Conservation (phyloP, 306 rosid species). For the Coriaria nepalensis region DNA sequence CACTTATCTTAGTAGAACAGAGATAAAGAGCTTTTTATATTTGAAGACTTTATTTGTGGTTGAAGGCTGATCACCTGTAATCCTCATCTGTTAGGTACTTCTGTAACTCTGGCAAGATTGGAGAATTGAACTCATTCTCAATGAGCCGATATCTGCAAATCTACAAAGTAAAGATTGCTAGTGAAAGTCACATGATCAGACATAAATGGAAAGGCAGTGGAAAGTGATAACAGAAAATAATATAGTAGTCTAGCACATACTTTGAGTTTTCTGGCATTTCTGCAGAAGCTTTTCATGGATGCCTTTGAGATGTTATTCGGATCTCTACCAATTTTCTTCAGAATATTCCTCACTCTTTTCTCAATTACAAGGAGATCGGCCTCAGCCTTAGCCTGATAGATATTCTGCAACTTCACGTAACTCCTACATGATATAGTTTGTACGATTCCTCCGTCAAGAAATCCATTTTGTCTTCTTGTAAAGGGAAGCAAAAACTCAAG, state of each 20-base stretch:
- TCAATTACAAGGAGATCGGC: conserved; percentile 77
- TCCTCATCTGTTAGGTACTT: conserved; percentile 88
- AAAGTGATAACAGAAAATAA: too few relatives aligned
- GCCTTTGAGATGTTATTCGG: conserved; percentile 64
- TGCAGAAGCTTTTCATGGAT: conserved; percentile 71
- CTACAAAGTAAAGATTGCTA: conserved; percentile 48
- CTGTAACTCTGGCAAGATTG: conserved; percentile 55
- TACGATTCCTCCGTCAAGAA: conserved; percentile 17
- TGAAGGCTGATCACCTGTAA: conserved; percentile 83
- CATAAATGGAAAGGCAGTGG: too few relatives aligned
- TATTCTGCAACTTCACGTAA: conserved; percentile 73
- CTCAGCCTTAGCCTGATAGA: conserved; percentile 89
- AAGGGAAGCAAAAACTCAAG: conserved; percentile 8
- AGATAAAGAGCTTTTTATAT: too few relatives aligned
- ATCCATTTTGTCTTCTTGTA: neutral
- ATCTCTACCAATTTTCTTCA: conserved; percentile 79
- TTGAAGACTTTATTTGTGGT: too few relatives aligned
- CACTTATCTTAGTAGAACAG: too few relatives aligned
- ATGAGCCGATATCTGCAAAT: conserved; percentile 76
- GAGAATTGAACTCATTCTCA: conserved; percentile 79
- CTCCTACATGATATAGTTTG: conserved; percentile 45
- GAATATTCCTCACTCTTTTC: conserved; percentile 39
- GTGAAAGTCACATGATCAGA: too few relatives aligned
- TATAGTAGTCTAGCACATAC: conserved; percentile 23
- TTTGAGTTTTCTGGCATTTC: conserved; percentile 86